Percentiles rank a stretch among this genome's conserved stretches.
phyloP scores from a whole-genome alignment of 768 basidiomycete genomes.

The Stropharia rugosoannulata region DNA sequence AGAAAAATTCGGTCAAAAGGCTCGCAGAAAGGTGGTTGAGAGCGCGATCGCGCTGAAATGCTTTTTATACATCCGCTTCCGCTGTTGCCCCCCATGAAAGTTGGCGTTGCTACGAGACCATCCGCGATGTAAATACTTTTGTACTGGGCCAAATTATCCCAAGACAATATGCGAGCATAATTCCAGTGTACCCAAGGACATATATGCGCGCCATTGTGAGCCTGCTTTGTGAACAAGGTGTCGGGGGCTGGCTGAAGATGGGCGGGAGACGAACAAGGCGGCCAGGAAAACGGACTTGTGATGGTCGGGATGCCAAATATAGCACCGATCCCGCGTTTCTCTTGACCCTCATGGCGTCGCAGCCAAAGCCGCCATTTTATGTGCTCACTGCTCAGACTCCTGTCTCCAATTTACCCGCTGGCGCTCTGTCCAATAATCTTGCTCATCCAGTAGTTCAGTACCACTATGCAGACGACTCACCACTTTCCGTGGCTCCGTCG shows the following conservation, averaged over 20 bases:
- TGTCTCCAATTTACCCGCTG: constrained; percentile 32
- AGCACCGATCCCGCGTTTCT: not conserved
- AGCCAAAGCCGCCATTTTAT: constrained; percentile 56
- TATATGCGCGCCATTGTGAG: no score
- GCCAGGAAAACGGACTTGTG: not conserved
- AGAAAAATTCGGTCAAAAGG: constrained; percentile 4
- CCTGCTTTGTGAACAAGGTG: no score
- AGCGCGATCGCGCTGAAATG: not conserved
- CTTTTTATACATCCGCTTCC: not conserved
- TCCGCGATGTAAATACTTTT: constrained; percentile 5
- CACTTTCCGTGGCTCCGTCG: constrained; percentile 60
- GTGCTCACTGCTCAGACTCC: constrained; percentile 64
- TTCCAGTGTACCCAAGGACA: no score
- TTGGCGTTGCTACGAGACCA: constrained; percentile 23
- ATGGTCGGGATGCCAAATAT: not conserved
- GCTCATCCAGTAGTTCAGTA: constrained; percentile 77
- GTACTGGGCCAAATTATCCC: no score
- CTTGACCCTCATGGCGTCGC: constrained; percentile 8
- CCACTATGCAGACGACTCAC: constrained; percentile 79
- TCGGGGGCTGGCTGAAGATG: no score
- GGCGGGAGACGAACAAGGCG: not conserved
- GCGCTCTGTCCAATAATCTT: constrained; percentile 44
- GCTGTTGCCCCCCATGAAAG: not conserved
- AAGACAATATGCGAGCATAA: no score
- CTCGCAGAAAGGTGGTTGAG: not conserved